Conservation (phyloP, 2,329 filamentous ascomycete genomes). For the Fusarium sp. region DNA sequence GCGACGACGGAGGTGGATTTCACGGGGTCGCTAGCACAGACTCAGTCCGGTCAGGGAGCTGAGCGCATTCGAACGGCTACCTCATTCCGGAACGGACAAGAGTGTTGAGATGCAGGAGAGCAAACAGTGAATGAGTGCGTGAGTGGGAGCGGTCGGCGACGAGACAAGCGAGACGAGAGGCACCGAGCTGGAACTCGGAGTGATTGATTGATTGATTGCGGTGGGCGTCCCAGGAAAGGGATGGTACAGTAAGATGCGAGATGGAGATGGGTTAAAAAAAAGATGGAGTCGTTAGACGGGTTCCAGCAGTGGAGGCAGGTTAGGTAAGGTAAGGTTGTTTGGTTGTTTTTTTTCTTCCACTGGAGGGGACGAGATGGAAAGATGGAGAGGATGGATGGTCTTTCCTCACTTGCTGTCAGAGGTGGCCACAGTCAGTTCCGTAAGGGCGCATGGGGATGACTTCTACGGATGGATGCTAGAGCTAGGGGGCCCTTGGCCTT, state of each 20-base stretch:
- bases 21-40: conserved; percentile 49
- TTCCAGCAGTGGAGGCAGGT: conserved; percentile 18
- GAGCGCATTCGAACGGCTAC: conserved; percentile 67
- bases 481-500: conserved; percentile 18
- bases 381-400: conserved; percentile 20
- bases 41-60: conserved; percentile 72
- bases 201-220: conserved; percentile 22
- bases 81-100: conserved; percentile 63
- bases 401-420: conserved; percentile 30
- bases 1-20: conserved; percentile 46
- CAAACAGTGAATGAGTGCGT: conserved; percentile 13
- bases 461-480: conserved; percentile 3
- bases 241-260: conserved; percentile 40
- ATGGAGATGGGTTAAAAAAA: conserved; percentile 41
- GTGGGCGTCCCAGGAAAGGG: conserved; percentile 33
- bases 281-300: conserved; percentile 44
- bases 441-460: conserved; percentile 31
- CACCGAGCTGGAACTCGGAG: conserved; percentile 14
- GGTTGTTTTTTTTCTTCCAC: conserved; percentile 27
- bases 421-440: conserved; percentile 33
- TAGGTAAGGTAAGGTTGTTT: conserved; percentile 40
- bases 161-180: conserved; percentile 19
- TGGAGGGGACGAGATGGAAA: conserved; percentile 28
- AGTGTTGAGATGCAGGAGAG: conserved; percentile 23
- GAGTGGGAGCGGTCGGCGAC: conserved; percentile 15